These are phyloP conservation scores for Aureobasidium melanogenum DNA, from an alignment of 2,329 filamentous ascomycete species.

Conservation along the genomic window DNA sequence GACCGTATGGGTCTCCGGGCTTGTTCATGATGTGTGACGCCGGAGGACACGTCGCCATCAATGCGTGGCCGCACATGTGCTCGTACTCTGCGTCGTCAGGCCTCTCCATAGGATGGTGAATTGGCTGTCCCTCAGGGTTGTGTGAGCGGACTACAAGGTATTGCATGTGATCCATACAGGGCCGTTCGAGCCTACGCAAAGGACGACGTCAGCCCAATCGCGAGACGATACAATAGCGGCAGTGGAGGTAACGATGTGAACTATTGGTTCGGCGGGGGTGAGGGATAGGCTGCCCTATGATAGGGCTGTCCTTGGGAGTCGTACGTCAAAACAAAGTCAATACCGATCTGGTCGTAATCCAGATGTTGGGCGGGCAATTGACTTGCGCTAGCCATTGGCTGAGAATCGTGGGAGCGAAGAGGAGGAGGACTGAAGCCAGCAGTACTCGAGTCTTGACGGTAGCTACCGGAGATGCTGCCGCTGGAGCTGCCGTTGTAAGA, in stretches of 20 bases:
- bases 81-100: slow-evolving; percentile 49
- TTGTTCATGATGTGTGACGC: slow-evolving; percentile 50
- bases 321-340: slow-evolving; percentile 89
- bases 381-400: slow-evolving; percentile 13
- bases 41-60: slow-evolving; percentile 89
- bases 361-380: slow-evolving; percentile 33
- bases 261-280: slow-evolving; percentile 51
- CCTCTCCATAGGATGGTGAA: slow-evolving; percentile 31
- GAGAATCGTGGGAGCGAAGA: slow-evolving; percentile 15
- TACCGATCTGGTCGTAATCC: slow-evolving; percentile 74
- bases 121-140: slow-evolving; percentile 31
- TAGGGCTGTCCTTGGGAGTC: slow-evolving; percentile 33
- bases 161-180: slow-evolving; percentile 86
- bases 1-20: slow-evolving; percentile 49
- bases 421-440: slow-evolving; percentile 39
- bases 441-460: slow-evolving; percentile 39
- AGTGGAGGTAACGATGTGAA: not conserved
- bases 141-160: slow-evolving; percentile 57
- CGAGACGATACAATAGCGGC: slow-evolving; percentile 4
- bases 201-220: slow-evolving; percentile 13
- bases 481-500: slow-evolving; percentile 37
- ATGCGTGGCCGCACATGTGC: slow-evolving; percentile 66
- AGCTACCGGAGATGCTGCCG: slow-evolving; percentile 56
- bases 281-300: slow-evolving; percentile 42
- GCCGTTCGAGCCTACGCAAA: slow-evolving; percentile 65